Evolutionary conservation across 2,329 filamentous ascomycete species (phyloP).

Genomic region (Exserohilum rostratum): DNA sequence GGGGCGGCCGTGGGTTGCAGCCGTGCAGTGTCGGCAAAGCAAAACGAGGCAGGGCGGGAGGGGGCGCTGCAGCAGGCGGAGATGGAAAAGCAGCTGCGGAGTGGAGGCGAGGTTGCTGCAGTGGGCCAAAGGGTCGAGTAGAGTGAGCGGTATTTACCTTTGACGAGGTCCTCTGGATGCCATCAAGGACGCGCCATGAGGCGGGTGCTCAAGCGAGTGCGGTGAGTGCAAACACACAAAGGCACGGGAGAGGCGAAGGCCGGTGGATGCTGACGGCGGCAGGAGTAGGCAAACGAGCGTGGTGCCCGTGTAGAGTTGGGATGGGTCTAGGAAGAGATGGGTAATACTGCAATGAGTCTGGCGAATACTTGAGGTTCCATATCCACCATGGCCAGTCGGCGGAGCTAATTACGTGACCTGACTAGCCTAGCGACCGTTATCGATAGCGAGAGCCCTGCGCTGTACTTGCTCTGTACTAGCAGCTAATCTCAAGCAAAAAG

Average conservation of each 20-base stretch:
- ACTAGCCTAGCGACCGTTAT: constrained; percentile 11
- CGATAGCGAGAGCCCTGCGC: constrained; percentile 4
- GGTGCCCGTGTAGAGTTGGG: constrained; percentile 7
- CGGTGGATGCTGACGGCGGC: constrained; percentile 8
- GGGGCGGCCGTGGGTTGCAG: constrained; percentile 38
- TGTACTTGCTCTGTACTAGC: neutral
- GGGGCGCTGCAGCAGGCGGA: constrained; percentile 16
- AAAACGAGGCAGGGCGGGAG: constrained; percentile 23
- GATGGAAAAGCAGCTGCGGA: neutral
- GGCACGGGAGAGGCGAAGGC: constrained; percentile 7
- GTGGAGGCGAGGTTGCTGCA: constrained; percentile 8
- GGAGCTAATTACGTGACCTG: constrained; percentile 17
- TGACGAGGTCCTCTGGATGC: constrained; percentile 35
- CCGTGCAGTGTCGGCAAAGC: constrained; percentile 29
- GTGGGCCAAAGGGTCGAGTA: constrained; percentile 23
- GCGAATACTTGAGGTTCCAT: constrained; percentile 8
- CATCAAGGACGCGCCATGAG: constrained; percentile 48
- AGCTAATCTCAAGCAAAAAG: too few relatives aligned
- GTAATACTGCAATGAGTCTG: constrained; percentile 13
- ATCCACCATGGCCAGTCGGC: constrained; percentile 9
- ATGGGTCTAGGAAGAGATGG: constrained; percentile 18
- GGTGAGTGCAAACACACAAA: constrained; percentile 31
- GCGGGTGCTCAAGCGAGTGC: constrained; percentile 47
- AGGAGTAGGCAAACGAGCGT: constrained; percentile 17
- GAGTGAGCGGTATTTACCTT: constrained; percentile 27